Base-by-base conservation (phyloP, 2,329 filamentous ascomycete genomes). In the Colletotrichum sojae region DNA sequence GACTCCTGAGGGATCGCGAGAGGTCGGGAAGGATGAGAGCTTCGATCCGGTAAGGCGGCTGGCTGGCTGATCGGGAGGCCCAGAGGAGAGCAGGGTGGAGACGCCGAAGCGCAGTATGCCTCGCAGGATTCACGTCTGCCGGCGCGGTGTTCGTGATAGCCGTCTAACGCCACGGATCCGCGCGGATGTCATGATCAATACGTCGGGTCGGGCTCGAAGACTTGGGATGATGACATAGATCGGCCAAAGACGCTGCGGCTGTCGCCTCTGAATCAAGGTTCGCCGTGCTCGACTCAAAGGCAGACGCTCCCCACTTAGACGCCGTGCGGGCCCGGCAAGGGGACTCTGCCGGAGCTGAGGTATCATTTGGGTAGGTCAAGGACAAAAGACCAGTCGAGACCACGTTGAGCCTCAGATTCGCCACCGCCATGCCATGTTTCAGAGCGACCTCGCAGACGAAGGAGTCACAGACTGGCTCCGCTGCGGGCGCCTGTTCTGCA, bases 401-500 rank as follows among this genome's bases (percentile, higher is more conserved):
- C 56, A 15, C 31, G 51, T 67, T 69, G 66, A 69, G 62, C 66
- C 66, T 60, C 62, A 56, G 15, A 27, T 46, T 69, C 43, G 66
- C 66, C 66, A 66, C 66, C 25, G 40, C 10, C 36, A 49, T 48
- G 49, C 39, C 56, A 43, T 66, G 51, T 56, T 46, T 55, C 62
- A 60, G n/a, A 46, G n/a, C 31, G 31, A 51, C 43, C 27, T 65
- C 8, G 20, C 59, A 27, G 43, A 48, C 4, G 25, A 52, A 46
- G 36, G 51, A 56, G 55, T 60, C 56, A 60, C 13, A n/a, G 16
- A 20, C 13, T 12, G 64, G 12, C 63, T 63, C 63, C 39, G 55
- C 48, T 54, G 49, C 43, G 18, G 53, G 15, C 49, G 48, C 22
- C 20, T 45, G 20, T 40, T 49, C 60, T 55, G 54, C 31, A 59